Conservation (phyloP, 352 stramenopile genomes). For the Globisporangium cederbergense region DNA sequence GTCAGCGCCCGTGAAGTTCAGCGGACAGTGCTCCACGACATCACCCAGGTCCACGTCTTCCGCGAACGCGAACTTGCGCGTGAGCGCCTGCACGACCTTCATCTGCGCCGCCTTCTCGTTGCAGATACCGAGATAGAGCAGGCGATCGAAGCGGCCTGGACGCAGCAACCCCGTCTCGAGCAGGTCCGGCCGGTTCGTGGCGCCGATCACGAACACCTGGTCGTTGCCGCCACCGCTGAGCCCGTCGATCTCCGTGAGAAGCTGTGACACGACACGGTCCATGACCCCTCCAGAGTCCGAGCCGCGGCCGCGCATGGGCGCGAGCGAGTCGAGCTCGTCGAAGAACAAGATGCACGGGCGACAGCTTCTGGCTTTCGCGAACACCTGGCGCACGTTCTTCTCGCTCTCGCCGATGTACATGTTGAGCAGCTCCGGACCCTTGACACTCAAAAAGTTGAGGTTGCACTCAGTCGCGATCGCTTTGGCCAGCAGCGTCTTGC, state of each 20-base stretch:
- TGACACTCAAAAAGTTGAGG: constrained; percentile 96
- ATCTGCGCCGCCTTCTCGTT: constrained; percentile 65
- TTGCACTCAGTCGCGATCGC: constrained; percentile 95
- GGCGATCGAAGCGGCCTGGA: constrained; percentile 86
- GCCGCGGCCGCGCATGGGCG: constrained; percentile 84
- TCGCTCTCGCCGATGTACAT: constrained; percentile 98
- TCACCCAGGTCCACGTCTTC: constrained; percentile 55
- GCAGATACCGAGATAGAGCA: constrained; percentile 84
- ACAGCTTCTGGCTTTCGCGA: constrained; percentile 83
- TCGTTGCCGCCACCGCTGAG: constrained; percentile 59
- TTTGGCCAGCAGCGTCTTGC: constrained; percentile 95
- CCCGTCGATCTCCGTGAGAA: constrained; percentile 94
- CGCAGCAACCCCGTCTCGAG: constrained; percentile 94
- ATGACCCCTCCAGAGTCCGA: constrained; percentile 91
- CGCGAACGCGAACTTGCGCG: constrained; percentile 71
- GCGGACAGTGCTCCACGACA: constrained; percentile 55
- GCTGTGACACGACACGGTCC: constrained; percentile 95
- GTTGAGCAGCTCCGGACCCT: constrained; percentile 94
- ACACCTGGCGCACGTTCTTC: constrained; percentile 94
- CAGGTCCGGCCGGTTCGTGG: constrained; percentile 96
- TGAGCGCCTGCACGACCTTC: constrained; percentile 83
- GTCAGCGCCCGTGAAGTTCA: constrained; percentile 81
- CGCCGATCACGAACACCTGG: constrained; percentile 94
- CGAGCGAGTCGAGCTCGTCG: constrained; percentile 91
- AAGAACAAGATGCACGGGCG: constrained; percentile 92